phyloP scores from a whole-genome alignment of 2,329 filamentous ascomycete genomes.

The Incumbomyces delicatus region DNA sequence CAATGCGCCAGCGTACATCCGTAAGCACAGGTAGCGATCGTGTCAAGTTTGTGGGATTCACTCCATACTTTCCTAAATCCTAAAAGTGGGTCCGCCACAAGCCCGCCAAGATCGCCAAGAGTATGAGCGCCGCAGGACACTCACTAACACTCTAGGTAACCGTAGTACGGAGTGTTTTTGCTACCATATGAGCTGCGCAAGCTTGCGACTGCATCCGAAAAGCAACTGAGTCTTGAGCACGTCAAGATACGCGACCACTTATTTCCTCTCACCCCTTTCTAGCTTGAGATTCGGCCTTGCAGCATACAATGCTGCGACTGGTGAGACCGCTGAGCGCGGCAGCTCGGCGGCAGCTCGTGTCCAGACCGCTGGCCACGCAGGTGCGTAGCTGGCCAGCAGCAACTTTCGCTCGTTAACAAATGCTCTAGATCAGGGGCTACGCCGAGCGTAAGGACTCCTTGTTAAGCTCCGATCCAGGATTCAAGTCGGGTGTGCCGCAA shows the following conservation, averaged over 20 bases:
- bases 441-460: conserved; percentile 17
- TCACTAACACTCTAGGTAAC: too few relatives aligned
- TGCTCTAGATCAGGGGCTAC: conserved; percentile 15
- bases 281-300: conserved; percentile 2
- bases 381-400: conserved; percentile 9
- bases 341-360: conserved; percentile 16
- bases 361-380: conserved; percentile 13
- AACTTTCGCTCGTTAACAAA: conserved; percentile 10
- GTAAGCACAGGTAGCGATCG: too few relatives aligned
- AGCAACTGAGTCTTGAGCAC: not conserved
- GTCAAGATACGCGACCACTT: conserved; percentile 1
- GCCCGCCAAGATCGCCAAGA: not conserved
- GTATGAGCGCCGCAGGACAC: not conserved
- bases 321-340: conserved; percentile 14
- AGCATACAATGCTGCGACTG: conserved; percentile 19
- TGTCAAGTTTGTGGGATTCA: too few relatives aligned
- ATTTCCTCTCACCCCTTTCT: not conserved
- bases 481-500: conserved; percentile 7
- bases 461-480: conserved; percentile 18
- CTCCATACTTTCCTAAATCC: too few relatives aligned
- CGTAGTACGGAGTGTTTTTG: not conserved
- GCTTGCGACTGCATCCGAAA: not conserved
- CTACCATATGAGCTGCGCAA: not conserved
- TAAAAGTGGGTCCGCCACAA: too few relatives aligned
- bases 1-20: too few relatives aligned